A percentile compares a stretch with the other conserved stretches of the same genome.
These are phyloP conservation scores for Russula sp. DNA, from an alignment of 768 basidiomycete genomes.

Conservation along the genomic window DNA sequence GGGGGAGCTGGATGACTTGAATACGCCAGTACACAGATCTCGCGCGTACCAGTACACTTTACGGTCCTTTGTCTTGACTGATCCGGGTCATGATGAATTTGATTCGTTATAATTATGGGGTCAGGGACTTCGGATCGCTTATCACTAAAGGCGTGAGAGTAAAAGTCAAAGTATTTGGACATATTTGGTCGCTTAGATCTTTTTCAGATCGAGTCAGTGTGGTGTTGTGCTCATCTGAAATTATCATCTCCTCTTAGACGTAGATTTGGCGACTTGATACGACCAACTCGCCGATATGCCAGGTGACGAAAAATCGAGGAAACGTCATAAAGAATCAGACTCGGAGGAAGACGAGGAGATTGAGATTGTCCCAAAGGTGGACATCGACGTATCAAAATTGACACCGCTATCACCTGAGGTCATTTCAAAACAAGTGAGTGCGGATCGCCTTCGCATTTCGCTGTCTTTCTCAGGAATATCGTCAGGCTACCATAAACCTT, in stretches of 20 bases:
- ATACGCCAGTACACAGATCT: too few species aligned
- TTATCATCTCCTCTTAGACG: not conserved
- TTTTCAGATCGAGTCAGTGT: not conserved
- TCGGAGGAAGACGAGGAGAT: conserved; percentile 55
- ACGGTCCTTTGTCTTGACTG: too few species aligned
- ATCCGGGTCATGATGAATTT: too few species aligned
- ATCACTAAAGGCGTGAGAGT: not conserved
- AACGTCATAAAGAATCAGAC: conserved; percentile 61
- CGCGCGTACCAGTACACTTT: too few species aligned
- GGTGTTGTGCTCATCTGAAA: not conserved
- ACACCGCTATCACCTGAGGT: conserved; percentile 87
- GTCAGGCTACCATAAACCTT: conserved; percentile 88
- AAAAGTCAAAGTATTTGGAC: not conserved
- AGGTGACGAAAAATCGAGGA: conserved; percentile 60
- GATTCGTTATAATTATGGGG: too few species aligned
- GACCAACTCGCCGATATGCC: conserved; percentile 41
- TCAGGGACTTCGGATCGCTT: too few species aligned
- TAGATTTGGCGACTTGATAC: not conserved
- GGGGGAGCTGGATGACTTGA: too few species aligned
- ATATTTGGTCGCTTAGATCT: conserved; percentile 4
- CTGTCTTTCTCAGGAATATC: not conserved
- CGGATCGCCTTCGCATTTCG: not conserved
- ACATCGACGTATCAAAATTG: conserved; percentile 76
- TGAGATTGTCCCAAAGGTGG: conserved; percentile 55
- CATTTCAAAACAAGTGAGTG: conserved; percentile 80